These are phyloP conservation scores for Geosiphon pyriformis DNA, from an alignment of 192 early-diverging fungal species.

Conservation along the genomic window DNA sequence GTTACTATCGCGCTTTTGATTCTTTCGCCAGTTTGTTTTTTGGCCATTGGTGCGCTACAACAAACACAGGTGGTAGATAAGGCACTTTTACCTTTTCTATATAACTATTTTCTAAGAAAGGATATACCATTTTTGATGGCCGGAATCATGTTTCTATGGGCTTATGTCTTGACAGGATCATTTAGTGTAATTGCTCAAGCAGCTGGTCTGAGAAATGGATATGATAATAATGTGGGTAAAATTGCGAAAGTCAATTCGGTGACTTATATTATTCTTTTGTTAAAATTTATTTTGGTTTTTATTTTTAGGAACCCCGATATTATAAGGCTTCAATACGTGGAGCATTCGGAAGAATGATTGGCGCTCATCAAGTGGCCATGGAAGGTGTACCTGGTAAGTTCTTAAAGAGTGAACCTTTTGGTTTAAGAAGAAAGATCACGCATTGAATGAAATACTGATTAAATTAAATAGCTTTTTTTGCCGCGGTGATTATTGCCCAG, in stretches of 20 bases:
- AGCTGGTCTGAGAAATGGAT: slow-evolving; percentile 7
- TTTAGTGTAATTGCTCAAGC: slow-evolving; percentile 19
- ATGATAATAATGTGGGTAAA: slow-evolving; percentile 16
- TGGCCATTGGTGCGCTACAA: slow-evolving; percentile 16
- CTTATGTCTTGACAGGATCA: slow-evolving; percentile 12
- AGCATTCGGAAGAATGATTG: slow-evolving; percentile 13
- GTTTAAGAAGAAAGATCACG: neutral
- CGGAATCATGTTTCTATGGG: slow-evolving; percentile 14
- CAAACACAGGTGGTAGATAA: slow-evolving; percentile 12
- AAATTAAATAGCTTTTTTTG: slow-evolving; percentile 16
- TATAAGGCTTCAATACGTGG: slow-evolving; percentile 3
- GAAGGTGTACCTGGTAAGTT: slow-evolving; percentile 18
- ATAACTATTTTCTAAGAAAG: slow-evolving; percentile 5
- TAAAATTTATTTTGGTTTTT: neutral
- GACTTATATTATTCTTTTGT: neutral
- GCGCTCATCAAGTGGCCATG: slow-evolving; percentile 16
- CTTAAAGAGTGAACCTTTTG: neutral
- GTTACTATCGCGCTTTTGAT: neutral
- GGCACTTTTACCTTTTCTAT: slow-evolving; percentile 1
- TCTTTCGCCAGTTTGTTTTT: slow-evolving; percentile 6
- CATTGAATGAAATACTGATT: neutral
- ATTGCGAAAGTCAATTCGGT: neutral
- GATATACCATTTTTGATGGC: slow-evolving; percentile 19
- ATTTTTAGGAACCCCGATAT: slow-evolving; percentile 12
- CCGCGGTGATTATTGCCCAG: slow-evolving; percentile 13